Evolutionary conservation across 306 rosid species (phyloP), one percentile per base, ranked within the genome.

Genomic region (Pyrus betulifolia): DNA sequence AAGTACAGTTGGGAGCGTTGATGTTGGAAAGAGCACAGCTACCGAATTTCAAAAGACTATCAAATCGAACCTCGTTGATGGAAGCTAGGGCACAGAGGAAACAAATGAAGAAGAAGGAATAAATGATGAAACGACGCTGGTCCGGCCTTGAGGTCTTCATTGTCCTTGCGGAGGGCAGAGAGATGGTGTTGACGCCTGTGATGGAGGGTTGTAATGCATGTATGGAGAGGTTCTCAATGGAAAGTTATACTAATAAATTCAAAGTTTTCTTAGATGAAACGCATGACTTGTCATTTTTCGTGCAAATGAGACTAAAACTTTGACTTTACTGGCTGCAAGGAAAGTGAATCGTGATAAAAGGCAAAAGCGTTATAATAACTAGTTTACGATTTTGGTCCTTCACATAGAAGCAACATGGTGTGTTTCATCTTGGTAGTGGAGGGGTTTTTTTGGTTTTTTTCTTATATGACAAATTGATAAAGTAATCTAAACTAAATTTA

Each of bases 31-130:
- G 74, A 33, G 89, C 54, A 17, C 88, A 86, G 4, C 80, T 79
- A 44, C 93, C 79, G 49, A 90, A 83, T 49, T 55, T 85, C 1
- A 79, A 25, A 10, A 90, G 46, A 74, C 81, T 68, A 1, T 82
- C 79, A 74, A 86, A 85, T 25, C 96, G 89, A 25, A 84, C 78
- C 80, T 90, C 93, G 77, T 90, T 90, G 7, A 95, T 88, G 52
- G 91, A 88, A 72, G 96, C 96, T 0, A 92, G 58, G 58, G 83
- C 69, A 70, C 97, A 90, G 64, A 95, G 95, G 80, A 86, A 89
- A 77, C 87, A 35, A 60, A 92, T 78, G 82, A 89, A 60, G 78
- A 79, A 67, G 82, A 92, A 74, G 15, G 88, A 88, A 13, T 74
- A 75, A 13, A 92, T 35, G 13, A 87, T 23, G 59, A 92, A 95